Evolutionary conservation across 306 rosid species (phyloP), one percentile per base, ranked within the genome.

Genomic region (Dryas alaskensis): DNA sequence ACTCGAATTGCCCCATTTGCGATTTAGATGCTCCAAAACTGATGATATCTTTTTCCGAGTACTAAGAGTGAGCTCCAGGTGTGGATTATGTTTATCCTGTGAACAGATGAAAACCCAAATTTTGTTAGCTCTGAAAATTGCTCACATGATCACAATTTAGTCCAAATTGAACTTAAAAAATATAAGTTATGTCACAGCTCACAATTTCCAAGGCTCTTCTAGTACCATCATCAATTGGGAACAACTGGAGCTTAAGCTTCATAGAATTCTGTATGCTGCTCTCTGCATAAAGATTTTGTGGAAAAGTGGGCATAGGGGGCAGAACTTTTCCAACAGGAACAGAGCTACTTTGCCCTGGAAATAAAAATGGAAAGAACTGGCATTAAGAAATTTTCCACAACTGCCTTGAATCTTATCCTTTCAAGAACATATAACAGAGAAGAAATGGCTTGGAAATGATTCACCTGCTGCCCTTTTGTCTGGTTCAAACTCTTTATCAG

Each of bases 1-100:
- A 79, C 86, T 89, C 12, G 99, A 92, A 82, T 73, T 87, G 17
- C 99, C 99, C 99, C 99, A 94, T 82, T 94, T 94, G 62, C 97
- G 95, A 81, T 83, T 89, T 73, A 94, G 89, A 84, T 92, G 99
- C 69, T 94, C 99, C 75, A 92, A 81, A 78, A 94, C 87, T 69
- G 99, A 94, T 67, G 99, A 94, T 83, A 94, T 89, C 87, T 81
- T 94, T 87, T 94, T 94, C 64, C 97, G 89, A 58, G 85, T 81
- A 75, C 95, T 86, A 78, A 94, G 93, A 48, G 97, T 94, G 53
- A 94, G 99, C 89, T 94, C 99, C 82, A 94, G 82, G 85, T 84
- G 79, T 50, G 99, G 99, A 85, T 94, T 94, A 80, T 87, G 96
- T 75, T 88, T 94, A 79, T 92, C 99, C 99, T 94, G 81, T 14